Evolutionary conservation across 2,329 filamentous ascomycete species (phyloP).

Genomic region (Pestalotiopsis sp.): DNA sequence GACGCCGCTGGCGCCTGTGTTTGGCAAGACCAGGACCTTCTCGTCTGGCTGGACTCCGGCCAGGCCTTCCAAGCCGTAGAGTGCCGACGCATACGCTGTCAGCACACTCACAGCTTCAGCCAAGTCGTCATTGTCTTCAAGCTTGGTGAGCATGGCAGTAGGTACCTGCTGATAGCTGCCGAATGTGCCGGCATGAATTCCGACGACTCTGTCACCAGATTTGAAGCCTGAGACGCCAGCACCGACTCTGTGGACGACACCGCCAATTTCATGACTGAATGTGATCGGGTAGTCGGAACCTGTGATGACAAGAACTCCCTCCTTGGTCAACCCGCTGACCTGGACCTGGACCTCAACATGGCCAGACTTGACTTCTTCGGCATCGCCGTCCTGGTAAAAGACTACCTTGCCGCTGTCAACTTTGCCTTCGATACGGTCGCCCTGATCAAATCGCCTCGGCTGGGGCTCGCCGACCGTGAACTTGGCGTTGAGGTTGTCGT

Average conservation of each 20-base stretch:
- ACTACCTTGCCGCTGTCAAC: constrained; percentile 23
- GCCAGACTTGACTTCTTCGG: constrained; percentile 10
- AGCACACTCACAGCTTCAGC: constrained; percentile 15
- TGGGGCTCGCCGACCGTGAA: constrained; percentile 12
- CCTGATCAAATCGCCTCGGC: constrained; percentile 13
- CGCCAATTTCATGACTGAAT: constrained; percentile 26
- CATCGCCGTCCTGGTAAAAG: constrained; percentile 18
- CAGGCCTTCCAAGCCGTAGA: constrained; percentile 26
- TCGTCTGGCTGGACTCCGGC: constrained; percentile 21
- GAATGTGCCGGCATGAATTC: constrained; percentile 22
- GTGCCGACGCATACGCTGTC: constrained; percentile 20
- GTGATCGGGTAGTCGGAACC: constrained; percentile 25
- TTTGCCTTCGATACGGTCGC: constrained; percentile 20
- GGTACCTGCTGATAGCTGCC: constrained; percentile 23
- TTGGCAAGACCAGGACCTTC: constrained; percentile 23
- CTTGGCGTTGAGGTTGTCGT: constrained; percentile 19
- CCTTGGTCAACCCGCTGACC: constrained; percentile 21
- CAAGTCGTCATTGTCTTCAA: constrained; percentile 17
- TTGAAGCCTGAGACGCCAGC: constrained; percentile 17
- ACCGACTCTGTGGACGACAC: constrained; percentile 24
- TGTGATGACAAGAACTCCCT: constrained; percentile 22
- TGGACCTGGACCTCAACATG: constrained; percentile 24
- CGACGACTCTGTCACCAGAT: constrained; percentile 28
- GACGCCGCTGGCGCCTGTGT: constrained; percentile 20
- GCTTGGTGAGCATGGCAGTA: constrained; percentile 19